Base-by-base conservation (phyloP, 225 moss, liverwort and hornwort species). In the Bryum argenteum region DNA sequence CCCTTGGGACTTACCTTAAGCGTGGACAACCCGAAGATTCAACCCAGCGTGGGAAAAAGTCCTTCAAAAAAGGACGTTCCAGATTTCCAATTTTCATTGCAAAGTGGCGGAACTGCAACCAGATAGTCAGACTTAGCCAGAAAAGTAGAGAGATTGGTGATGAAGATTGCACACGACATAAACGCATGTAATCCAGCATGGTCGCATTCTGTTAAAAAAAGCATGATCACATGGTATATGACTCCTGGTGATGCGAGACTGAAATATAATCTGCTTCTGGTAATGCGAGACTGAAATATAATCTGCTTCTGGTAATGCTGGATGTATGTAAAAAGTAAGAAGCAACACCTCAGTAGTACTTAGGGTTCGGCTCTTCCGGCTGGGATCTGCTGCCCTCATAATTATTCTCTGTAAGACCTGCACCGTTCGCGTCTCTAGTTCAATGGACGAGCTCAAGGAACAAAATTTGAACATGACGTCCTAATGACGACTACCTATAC, bases 31-130 rank as follows among this genome's bases (percentile, higher is more conserved):
- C 97, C 61, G 94, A 90, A 64, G 97, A 92, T 87, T 98, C 97
- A 72, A 98, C 97, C 97, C 97, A 98, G 58, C 97, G 97, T 61
- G 97, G 97, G 60, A 98, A 94, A 78, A 98, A 98, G 70, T 98
- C 97, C 78, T 98, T 98, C 81, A 98, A 72, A 52, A 92, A 98
- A 10, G 97, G 97, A 28, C 97, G 91, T 80, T 98, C 97, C 65
- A 98, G 71, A 84, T 98, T 98, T 44, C 97, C 97, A 71, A 98
- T 83, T 68, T 98, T 98, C 84, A 89, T 98, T 48, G 97, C 97
- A 75, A 94, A 98, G 77, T 98, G 97, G 7, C 97, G 97, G 75
- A 98, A 98, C 97, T 95, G 89, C 85, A 84, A 75, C 44, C 72
- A 74, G 28, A 67, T 20, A 22, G 12, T 53, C 57, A 43, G 58